phyloP scores from a whole-genome alignment of 257 asterid species.

The Asclepias syriaca region DNA sequence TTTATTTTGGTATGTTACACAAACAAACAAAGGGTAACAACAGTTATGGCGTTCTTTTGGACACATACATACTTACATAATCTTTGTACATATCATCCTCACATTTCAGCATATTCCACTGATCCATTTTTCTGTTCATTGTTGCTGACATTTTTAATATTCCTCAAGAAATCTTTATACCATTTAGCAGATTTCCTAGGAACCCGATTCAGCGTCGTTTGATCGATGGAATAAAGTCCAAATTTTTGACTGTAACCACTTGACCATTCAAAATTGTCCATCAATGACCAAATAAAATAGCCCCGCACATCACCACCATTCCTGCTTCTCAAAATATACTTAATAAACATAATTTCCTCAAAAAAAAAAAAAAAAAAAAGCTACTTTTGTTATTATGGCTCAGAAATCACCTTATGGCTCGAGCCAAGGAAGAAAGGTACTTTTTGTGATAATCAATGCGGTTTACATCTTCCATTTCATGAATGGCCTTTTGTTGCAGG shows the following conservation, averaged over 20 bases:
- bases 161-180: constrained; percentile 50
- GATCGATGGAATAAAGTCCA: constrained; percentile 49
- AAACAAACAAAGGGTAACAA: too few relatives aligned
- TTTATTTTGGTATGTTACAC: too few relatives aligned
- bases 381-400: too few relatives aligned
- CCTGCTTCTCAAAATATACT: constrained; percentile 17
- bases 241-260: constrained; percentile 43
- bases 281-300: constrained; percentile 69
- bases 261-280: constrained; percentile 74
- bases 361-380: background rate
- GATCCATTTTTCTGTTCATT: background rate
- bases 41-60: too few relatives aligned
- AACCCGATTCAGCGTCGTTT: constrained; percentile 36
- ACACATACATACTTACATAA: too few relatives aligned
- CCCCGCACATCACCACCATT: constrained; percentile 69
- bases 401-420: constrained; percentile 49
- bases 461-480: constrained; percentile 36
- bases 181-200: constrained; percentile 66
- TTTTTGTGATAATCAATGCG: constrained; percentile 47
- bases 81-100: too few relatives aligned
- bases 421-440: constrained; percentile 56
- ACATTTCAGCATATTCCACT: background rate
- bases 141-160: constrained; percentile 6
- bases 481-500: constrained; percentile 12
- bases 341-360: too few relatives aligned